A percentile compares a stretch with the other conserved stretches of the same genome.
phyloP scores from a whole-genome alignment of 2,329 filamentous ascomycete genomes.

The Thelonectria discophora region DNA sequence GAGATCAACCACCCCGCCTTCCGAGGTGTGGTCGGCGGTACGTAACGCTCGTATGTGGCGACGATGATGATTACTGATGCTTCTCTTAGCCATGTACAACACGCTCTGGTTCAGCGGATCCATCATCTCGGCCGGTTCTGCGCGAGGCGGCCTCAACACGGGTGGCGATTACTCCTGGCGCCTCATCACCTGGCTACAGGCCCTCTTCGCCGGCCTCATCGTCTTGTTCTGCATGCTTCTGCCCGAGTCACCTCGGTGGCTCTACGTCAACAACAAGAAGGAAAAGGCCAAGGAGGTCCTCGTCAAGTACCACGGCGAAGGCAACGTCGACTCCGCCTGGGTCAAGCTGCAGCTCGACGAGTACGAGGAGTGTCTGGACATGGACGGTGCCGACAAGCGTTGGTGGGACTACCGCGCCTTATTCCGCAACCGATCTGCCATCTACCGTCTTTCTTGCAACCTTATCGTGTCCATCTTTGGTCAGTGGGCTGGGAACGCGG shows the following conservation, averaged over 20 bases:
- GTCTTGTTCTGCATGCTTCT: slow-evolving; percentile 48
- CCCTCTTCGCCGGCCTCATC: slow-evolving; percentile 53
- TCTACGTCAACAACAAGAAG: slow-evolving; percentile 51
- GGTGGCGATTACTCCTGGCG: slow-evolving; percentile 52
- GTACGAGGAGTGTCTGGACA: slow-evolving; percentile 53
- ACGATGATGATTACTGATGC: neutral
- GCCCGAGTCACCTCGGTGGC: slow-evolving; percentile 55
- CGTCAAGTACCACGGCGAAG: slow-evolving; percentile 55
- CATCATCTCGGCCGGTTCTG: slow-evolving; percentile 60
- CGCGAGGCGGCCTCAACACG: slow-evolving; percentile 54
- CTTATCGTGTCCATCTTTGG: slow-evolving; percentile 52
- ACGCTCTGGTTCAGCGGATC: slow-evolving; percentile 57
- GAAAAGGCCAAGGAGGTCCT: slow-evolving; percentile 49
- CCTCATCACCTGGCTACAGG: slow-evolving; percentile 56
- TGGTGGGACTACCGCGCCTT: slow-evolving; percentile 59
- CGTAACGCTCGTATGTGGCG: slow-evolving; percentile 1
- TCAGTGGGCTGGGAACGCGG: slow-evolving; percentile 56
- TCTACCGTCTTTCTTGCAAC: slow-evolving; percentile 53
- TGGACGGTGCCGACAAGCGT: slow-evolving; percentile 55
- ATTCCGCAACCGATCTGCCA: slow-evolving; percentile 51
- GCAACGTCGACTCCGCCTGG: slow-evolving; percentile 55
- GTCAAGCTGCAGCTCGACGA: slow-evolving; percentile 56
- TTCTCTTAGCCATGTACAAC: slow-evolving; percentile 47
- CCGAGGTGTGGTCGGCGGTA: slow-evolving; percentile 52
- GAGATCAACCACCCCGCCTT: slow-evolving; percentile 58